These are phyloP conservation scores for Russula virescens DNA, from an alignment of 768 basidiomycete genomes.

Conservation along the genomic window DNA sequence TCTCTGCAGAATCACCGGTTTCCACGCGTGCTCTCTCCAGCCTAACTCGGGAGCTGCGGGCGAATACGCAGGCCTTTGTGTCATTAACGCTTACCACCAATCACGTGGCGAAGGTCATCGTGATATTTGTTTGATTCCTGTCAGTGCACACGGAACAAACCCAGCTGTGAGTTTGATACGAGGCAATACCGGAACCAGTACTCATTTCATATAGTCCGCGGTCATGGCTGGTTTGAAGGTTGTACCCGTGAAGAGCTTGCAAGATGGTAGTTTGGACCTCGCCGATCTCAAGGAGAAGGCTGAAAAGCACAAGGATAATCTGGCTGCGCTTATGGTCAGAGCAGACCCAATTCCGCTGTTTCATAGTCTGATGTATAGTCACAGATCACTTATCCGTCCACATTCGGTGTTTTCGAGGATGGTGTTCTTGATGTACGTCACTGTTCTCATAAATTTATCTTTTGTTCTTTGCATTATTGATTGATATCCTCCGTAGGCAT, in stretches of 20 bases:
- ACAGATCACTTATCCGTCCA: conserved; percentile 94
- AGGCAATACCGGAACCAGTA: neutral
- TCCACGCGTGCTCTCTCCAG: conserved; percentile 92
- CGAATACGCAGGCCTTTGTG: conserved; percentile 92
- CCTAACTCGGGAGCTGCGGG: conserved; percentile 99
- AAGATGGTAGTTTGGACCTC: conserved; percentile 86
- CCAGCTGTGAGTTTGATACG: conserved; percentile 65
- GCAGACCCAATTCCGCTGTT: conserved; percentile 1
- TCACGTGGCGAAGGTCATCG: conserved; percentile 81
- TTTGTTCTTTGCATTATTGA: neutral
- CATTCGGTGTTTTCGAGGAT: conserved; percentile 95
- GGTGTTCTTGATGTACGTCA: conserved; percentile 66
- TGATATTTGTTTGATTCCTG: conserved; percentile 87
- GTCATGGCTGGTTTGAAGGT: conserved; percentile 97
- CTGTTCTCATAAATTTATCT: neutral
- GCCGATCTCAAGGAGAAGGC: conserved; percentile 83
- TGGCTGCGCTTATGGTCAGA: conserved; percentile 91
- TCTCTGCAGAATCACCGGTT: conserved; percentile 93
- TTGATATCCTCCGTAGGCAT: conserved; percentile 49
- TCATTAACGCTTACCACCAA: conserved; percentile 92
- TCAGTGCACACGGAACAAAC: conserved; percentile 97
- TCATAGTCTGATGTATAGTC: conserved; percentile 12
- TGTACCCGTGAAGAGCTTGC: conserved; percentile 84
- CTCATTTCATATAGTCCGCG: conserved; percentile 58
- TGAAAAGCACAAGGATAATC: conserved; percentile 80